Conservation (phyloP, 345 rosid species). For the Brassica cretica region DNA sequence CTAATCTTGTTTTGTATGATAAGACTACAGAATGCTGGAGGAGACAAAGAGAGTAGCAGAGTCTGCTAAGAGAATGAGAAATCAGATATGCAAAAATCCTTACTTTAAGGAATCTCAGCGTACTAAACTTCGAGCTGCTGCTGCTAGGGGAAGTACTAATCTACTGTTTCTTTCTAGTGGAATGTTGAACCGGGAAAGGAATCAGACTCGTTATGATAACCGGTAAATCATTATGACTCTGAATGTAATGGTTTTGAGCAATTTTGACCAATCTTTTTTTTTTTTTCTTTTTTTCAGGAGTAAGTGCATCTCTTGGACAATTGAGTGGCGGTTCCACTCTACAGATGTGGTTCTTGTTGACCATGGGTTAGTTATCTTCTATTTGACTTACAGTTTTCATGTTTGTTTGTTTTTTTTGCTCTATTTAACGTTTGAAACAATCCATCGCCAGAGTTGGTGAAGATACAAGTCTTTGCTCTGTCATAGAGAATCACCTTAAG, state of each 20-base stretch:
- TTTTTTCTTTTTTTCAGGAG: conserved; percentile 41
- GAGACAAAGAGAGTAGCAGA: conserved; percentile 79
- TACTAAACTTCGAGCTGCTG: conserved; percentile 53
- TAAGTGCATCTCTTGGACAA: conserved; percentile 76
- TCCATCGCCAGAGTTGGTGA: no score
- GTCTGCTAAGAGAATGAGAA: conserved; percentile 64
- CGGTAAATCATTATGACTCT: conserved; percentile 36
- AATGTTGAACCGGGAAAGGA: conserved; percentile 70
- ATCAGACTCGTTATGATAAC: conserved; percentile 51
- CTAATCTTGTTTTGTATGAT: background rate
- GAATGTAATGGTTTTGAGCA: background rate
- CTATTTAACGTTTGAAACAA: no score
- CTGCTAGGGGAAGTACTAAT: conserved; percentile 59
- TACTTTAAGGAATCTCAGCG: conserved; percentile 38
- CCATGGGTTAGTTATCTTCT: conserved; percentile 45
- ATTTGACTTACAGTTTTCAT: no score
- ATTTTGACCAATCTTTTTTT: no score
- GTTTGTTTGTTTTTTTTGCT: no score
- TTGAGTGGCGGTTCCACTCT: conserved; percentile 88
- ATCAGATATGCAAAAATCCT: conserved; percentile 43
- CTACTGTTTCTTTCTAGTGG: conserved; percentile 65
- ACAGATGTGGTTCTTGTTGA: conserved; percentile 61
- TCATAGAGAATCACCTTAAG: no score
- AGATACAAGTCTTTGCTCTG: no score
- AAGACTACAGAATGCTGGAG: conserved; percentile 85